Evolutionary conservation across 495 filamentous ascomycete species (phyloP).

Genomic region (Clavariopsis aquatica): DNA sequence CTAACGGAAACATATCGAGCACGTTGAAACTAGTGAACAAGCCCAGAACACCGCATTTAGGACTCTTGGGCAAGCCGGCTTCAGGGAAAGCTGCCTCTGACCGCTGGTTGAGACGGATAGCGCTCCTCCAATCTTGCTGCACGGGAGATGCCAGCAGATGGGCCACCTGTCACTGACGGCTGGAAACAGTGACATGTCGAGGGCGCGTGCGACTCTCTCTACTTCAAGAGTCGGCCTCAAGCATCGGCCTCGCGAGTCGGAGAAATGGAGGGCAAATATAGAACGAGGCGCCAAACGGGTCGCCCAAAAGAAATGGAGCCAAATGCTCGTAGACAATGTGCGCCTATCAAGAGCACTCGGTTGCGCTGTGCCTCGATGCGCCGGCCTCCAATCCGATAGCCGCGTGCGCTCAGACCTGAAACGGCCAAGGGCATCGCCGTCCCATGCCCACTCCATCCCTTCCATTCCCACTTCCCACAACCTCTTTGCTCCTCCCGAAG

Average conservation of each 20-base stretch:
- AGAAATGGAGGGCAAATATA: background rate
- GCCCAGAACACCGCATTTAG: no score
- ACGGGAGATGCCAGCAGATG: background rate
- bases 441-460: conserved; percentile 13
- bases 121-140: background rate
- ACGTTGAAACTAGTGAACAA: no score
- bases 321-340: conserved; percentile 9
- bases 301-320: background rate
- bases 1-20: background rate
- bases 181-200: background rate
- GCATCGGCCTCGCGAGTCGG: background rate
- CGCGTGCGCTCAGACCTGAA: conserved; percentile 13
- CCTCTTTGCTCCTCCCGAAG: conserved; percentile 16
- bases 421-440: conserved; percentile 16
- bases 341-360: conserved; percentile 16
- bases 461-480: conserved; percentile 11
- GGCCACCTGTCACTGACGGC: background rate
- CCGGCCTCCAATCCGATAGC: conserved; percentile 15
- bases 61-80: background rate
- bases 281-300: background rate
- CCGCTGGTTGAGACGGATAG: background rate
- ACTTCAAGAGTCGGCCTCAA: background rate
- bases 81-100: background rate
- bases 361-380: conserved; percentile 1
- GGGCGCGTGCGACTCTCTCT: background rate